Percentiles rank a stretch among this genome's conserved stretches.
phyloP scores from a whole-genome alignment of 129 eudicot species.

The Chrysanthemum lavandulifolium region DNA sequence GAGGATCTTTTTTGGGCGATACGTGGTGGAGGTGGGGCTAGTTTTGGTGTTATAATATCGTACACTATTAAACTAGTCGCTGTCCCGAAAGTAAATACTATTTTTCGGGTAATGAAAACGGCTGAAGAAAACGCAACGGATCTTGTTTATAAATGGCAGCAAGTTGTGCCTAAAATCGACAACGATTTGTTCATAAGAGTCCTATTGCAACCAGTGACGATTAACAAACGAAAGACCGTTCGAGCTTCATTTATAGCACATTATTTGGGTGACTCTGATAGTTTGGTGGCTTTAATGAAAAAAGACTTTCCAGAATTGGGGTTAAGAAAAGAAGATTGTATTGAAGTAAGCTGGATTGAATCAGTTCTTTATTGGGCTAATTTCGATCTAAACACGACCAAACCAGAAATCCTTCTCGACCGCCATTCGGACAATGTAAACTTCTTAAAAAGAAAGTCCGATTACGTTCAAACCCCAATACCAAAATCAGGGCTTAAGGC shows the following conservation, averaged over 20 bases:
- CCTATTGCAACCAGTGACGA: constrained; percentile 19
- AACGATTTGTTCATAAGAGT: constrained; percentile 26
- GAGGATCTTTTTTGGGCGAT: constrained; percentile 45
- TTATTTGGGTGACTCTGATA: constrained; percentile 29
- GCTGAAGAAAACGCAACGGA: constrained; percentile 26
- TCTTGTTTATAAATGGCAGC: constrained; percentile 34
- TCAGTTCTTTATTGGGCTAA: constrained; percentile 30
- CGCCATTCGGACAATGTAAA: constrained; percentile 31
- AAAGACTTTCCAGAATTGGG: constrained; percentile 37
- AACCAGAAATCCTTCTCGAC: constrained; percentile 15
- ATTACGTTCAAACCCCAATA: constrained; percentile 39
- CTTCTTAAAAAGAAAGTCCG: constrained; percentile 47
- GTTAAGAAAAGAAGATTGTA: constrained; percentile 22
- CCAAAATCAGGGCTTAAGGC: constrained; percentile 31
- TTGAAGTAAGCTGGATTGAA: constrained; percentile 35
- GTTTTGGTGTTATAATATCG: constrained; percentile 38
- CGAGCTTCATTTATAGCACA: constrained; percentile 27
- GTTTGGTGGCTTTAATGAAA: constrained; percentile 12
- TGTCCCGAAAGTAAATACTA: constrained; percentile 27
- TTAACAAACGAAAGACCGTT: constrained; percentile 7
- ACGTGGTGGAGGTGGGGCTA: constrained; percentile 37
- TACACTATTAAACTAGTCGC: constrained; percentile 32
- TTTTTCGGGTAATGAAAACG: constrained; percentile 27
- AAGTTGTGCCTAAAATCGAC: not conserved
- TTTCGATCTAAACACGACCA: constrained; percentile 23